phyloP scores from a whole-genome alignment of 331 rosid genomes.

The Spiraea crenata region DNA sequence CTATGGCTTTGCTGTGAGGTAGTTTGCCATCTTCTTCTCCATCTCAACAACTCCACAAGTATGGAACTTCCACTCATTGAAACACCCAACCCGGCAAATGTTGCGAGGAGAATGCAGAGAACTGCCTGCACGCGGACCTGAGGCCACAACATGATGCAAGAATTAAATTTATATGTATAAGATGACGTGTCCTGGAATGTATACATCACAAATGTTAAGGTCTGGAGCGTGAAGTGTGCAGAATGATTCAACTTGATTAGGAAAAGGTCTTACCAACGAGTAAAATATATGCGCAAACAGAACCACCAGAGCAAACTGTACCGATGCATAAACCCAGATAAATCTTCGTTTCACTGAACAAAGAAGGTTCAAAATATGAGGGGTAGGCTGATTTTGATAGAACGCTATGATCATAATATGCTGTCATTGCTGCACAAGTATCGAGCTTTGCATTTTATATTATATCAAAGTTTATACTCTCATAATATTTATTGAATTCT shows the following conservation, averaged over 20 bases:
- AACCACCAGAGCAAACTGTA: constrained; percentile 81
- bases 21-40: constrained; percentile 58
- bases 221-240: no score
- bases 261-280: constrained; percentile 58
- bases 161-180: neutral
- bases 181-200: neutral
- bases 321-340: constrained; percentile 80
- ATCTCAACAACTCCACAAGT: constrained; percentile 47
- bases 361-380: constrained; percentile 2
- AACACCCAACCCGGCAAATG: constrained; percentile 90
- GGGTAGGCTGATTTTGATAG: neutral
- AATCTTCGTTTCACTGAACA: constrained; percentile 71
- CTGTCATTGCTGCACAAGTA: constrained; percentile 7
- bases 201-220: no score
- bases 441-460: constrained; percentile 13
- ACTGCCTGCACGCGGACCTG: constrained; percentile 82
- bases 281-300: constrained; percentile 86
- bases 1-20: constrained; percentile 34
- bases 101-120: constrained; percentile 77
- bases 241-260: neutral
- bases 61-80: constrained; percentile 91
- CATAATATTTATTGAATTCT: neutral
- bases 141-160: constrained; percentile 22
- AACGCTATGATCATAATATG: neutral
- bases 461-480: neutral